Base-by-base conservation (phyloP, 192 early-diverging fungal genomes). In the Irineochytrium annulatum region DNA sequence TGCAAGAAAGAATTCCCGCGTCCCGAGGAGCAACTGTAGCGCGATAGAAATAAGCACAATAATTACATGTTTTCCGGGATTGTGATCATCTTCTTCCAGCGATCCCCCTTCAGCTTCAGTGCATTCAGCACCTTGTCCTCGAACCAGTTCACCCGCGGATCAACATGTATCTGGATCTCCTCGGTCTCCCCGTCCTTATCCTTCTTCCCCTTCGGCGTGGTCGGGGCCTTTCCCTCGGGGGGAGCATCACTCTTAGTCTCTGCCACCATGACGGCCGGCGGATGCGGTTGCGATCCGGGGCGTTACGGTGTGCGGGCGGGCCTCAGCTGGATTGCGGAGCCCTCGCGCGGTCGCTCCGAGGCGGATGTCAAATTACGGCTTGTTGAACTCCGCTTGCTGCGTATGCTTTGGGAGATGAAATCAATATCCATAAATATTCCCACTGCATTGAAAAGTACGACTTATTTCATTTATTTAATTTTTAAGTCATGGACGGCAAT, bases 71-170 rank as follows among this genome's bases (percentile, higher is more conserved):
- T 78, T 37, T 84, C 82, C 3, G 52, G 32, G 6, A 64, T 52
- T 28, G 60, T 53, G 13, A 62, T 59, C 70, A 82, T 67, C 67
- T 84, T 84, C 56, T 84, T 84, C 74, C 78, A 84, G 60, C 82
- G 82, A 67, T 84, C 82, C 33, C 22, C 61, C 69, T 84, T 84
- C 51, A 84, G 62, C 52, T 82, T 84, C 35, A 84, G 63, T 1
- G 77, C 80, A 26, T 6, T 65, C 62, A 71, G 72, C 26, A 84
- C 78, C 29, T 59, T 66, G 3, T 84, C 82, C 59, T 78, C 77
- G 61, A 84, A 84, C 77, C 77, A 84, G 43, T 58, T 59, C n/a
- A 77, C 68, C n/a, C 82, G 58, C 20, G 76, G 62, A 62, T 84
- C 82, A 24, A 80, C 72, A 43, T 60, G 73, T 22, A 80, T 59